Evolutionary conservation across 495 filamentous ascomycete species (phyloP), one percentile per base, ranked within the genome.

Genomic region (Penicillium cosmopolitanum): DNA sequence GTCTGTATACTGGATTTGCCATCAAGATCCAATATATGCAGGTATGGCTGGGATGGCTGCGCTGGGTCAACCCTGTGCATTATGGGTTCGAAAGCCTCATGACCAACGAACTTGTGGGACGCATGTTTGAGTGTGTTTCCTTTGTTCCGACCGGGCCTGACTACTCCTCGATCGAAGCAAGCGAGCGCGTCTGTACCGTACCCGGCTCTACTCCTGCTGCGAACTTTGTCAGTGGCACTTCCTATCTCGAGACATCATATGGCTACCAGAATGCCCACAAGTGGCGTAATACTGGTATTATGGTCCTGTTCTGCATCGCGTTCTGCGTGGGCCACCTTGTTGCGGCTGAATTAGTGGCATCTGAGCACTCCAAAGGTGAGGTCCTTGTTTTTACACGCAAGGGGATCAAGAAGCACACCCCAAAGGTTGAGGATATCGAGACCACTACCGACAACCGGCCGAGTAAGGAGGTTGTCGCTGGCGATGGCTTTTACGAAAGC

Each of bases 201-300:
- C 56, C 2, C 9, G 87, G 88, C 23, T 79, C 84, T 12, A 66
- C 58, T 10, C 72, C 80, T 23, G 87, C 84, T 19, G 64, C 66
- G 1, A 40, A 65, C 1, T 33, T 59, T n/a, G 82, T 90, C 16
- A 53, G 59, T 21, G 84, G 86, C 34, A 76, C 72, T 42, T 70
- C 73, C n/a, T 89, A 85, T 59, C 79, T 87, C 21, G n/a, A n/a
- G n/a, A n/a, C n/a, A n/a, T 46, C 69, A 25, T 60, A 76, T 7
- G 84, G 80, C 35, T 90, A 80, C 68, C 69, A 73, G 8, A 68
- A 78, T 38, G 72, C 66, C 23, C 84, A 91, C 62, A 79, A 89
- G 31, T 91, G 88, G 88, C 72, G 87, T 15, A 89, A 90, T 58
- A 68, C 89, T 60, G 88, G 87, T 23, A 84, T 92, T 62, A 82